Base-by-base conservation (phyloP, 2,329 filamentous ascomycete species). In the Beauveria medogensis region DNA sequence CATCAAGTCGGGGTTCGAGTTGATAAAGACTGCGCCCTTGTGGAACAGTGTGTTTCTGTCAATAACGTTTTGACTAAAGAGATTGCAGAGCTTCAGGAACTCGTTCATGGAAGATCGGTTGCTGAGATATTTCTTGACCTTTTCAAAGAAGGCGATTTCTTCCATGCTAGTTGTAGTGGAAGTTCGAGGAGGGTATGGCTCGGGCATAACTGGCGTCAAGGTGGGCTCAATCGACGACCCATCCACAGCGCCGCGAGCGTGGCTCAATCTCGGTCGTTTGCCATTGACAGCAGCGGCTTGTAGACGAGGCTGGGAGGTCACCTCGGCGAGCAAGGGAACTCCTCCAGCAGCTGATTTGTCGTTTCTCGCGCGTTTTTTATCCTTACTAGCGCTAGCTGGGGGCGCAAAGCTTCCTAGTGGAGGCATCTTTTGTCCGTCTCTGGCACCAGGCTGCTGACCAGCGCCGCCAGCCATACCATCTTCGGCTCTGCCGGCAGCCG, bases 361-460 rank as follows among this genome's bases (percentile, higher is more conserved):
- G 24, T 74, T 75, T 44, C 87, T 86, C 37, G 89, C 85, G 20
- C 92, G 87, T 75, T 97, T 97, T 75, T 97, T 97, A 64, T 96
- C 92, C 71, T 97, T 96, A 68, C 83, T 90, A 3, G 90, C 90
- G 66, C 92, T 94, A 22, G 83, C 78, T 18, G 85, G 84, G 40
- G 91, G 90, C 3, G 94, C 91, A 71, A 99, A 99, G 72, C 96
- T 96, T 41, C 94, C 94, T 43, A 99, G 86, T 2, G 93, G 93
- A 44, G 94, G 94, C 82, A 97, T 87, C 72, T 91, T 91, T 77
- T 94, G 80, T 67, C 82, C 76, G 78, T 88, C 79, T 61, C 82
- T 76, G 54, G 75, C 71, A 14, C 75, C 74, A 20, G 80, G 78
- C 64, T 85, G 84, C 2, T 84, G 82, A 3, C 53, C 30, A 1